Evolutionary conservation across 495 filamentous ascomycete species (phyloP).

Genomic region (Tuber borchii): DNA sequence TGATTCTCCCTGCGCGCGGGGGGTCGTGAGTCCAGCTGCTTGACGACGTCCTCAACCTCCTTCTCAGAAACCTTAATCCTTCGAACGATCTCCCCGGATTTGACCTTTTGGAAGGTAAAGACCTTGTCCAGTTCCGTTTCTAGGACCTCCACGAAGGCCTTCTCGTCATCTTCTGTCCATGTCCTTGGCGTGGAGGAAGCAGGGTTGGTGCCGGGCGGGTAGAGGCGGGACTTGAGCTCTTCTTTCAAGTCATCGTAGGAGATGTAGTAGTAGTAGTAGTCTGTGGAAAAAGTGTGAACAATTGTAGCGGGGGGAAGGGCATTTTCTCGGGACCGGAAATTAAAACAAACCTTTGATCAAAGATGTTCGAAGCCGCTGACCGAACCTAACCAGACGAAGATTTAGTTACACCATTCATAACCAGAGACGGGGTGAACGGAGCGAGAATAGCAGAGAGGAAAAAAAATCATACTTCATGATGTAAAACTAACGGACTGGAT

Average conservation of each 20-base stretch:
- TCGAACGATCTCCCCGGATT: slow-evolving; percentile 85
- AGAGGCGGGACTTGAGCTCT: slow-evolving; percentile 58
- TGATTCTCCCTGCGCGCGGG: slow-evolving; percentile 31
- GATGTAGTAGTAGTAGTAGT: slow-evolving; percentile 96
- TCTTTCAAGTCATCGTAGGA: slow-evolving; percentile 89
- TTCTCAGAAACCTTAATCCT: slow-evolving; percentile 78
- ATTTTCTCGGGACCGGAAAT: neutral
- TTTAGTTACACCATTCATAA: slow-evolving; percentile 19
- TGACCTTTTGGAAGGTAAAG: slow-evolving; percentile 90
- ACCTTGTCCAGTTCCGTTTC: slow-evolving; percentile 94
- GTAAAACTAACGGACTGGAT: slow-evolving; percentile 8
- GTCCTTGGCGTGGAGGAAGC: slow-evolving; percentile 52
- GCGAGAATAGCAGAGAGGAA: neutral
- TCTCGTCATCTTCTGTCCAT: slow-evolving; percentile 92
- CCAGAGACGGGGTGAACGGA: slow-evolving; percentile 1
- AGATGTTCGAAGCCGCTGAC: slow-evolving; percentile 86
- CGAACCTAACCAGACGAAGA: slow-evolving; percentile 62
- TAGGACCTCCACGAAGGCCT: slow-evolving; percentile 73
- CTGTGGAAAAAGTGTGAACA: slow-evolving; percentile 39
- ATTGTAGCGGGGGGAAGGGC: neutral
- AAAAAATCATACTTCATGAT: slow-evolving; percentile 37
- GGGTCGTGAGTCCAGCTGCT: slow-evolving; percentile 57
- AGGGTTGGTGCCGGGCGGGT: slow-evolving; percentile 53
- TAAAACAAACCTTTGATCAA: slow-evolving; percentile 57
- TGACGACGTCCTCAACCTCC: slow-evolving; percentile 82